Evolutionary conservation across 2,329 filamentous ascomycete genomes (phyloP).

Genomic region (Apiospora saccharicola): DNA sequence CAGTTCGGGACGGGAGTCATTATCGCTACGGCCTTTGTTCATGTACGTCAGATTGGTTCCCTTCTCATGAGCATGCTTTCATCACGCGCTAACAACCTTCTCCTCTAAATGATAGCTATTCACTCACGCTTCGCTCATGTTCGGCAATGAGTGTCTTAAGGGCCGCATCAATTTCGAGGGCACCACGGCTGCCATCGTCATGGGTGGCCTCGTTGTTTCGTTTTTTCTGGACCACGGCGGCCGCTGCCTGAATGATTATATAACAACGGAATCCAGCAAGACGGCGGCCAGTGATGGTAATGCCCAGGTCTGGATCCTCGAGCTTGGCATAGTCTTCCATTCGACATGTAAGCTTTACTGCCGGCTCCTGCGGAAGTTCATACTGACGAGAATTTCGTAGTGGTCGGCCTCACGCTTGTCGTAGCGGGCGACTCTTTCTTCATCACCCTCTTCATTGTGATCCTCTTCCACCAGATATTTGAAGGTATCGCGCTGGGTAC

Average conservation of each 20-base stretch:
- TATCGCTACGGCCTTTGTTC: slow-evolving; percentile 74
- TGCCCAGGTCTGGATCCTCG: slow-evolving; percentile 72
- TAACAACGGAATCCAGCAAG: background rate
- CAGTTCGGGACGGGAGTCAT: slow-evolving; percentile 79
- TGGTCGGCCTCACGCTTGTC: slow-evolving; percentile 71
- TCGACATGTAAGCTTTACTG: slow-evolving; percentile 62
- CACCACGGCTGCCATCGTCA: slow-evolving; percentile 73
- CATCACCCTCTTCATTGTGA: slow-evolving; percentile 68
- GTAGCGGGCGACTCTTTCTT: slow-evolving; percentile 65
- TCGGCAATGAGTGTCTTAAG: slow-evolving; percentile 69
- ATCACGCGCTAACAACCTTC: background rate
- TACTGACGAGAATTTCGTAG: slow-evolving; percentile 42
- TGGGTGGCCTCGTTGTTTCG: slow-evolving; percentile 77
- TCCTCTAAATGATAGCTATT: slow-evolving; percentile 60
- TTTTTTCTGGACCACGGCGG: slow-evolving; percentile 76
- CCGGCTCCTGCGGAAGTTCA: background rate
- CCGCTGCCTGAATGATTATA: slow-evolving; percentile 57
- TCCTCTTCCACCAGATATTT: slow-evolving; percentile 81
- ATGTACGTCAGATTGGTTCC: slow-evolving; percentile 52
- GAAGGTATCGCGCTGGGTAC: slow-evolving; percentile 78
- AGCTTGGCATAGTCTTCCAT: slow-evolving; percentile 79
- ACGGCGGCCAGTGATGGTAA: slow-evolving; percentile 38
- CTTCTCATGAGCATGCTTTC: background rate
- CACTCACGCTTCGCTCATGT: slow-evolving; percentile 78
- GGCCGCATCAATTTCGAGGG: slow-evolving; percentile 72